A percentile compares a stretch with the other conserved stretches of the same genome.
phyloP scores from a whole-genome alignment of 164 flowering plant species.

The Pachysandra terminalis region DNA sequence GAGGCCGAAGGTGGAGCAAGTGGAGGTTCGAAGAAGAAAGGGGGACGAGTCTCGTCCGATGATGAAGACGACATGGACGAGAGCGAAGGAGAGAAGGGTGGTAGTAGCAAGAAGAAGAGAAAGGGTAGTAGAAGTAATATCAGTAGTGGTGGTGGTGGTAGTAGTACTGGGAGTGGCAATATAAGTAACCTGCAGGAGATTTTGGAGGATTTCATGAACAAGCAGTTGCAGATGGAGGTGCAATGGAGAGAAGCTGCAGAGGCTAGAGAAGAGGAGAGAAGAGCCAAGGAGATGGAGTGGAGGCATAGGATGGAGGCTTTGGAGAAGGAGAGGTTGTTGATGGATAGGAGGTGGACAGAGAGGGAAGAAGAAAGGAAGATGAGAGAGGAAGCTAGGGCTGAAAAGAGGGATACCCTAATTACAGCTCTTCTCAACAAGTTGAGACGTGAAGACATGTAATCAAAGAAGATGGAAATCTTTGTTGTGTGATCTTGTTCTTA shows the following conservation, averaged over 20 bases:
- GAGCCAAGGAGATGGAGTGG: constrained; percentile 58
- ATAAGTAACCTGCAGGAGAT: constrained; percentile 34
- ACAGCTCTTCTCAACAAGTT: constrained; percentile 55
- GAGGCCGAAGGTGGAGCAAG: constrained; percentile 26
- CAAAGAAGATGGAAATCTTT: too few relatives aligned
- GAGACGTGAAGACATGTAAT: constrained; percentile 36
- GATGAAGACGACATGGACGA: constrained; percentile 64
- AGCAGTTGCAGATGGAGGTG: constrained; percentile 54
- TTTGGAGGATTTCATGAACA: constrained; percentile 57
- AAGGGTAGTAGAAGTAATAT: constrained; percentile 25
- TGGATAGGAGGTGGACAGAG: constrained; percentile 65
- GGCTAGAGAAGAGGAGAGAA: constrained; percentile 59
- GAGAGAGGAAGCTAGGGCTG: constrained; percentile 70
- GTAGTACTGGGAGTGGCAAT: constrained; percentile 1
- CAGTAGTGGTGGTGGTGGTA: constrained; percentile 4
- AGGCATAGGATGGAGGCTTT: constrained; percentile 51
- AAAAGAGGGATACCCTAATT: constrained; percentile 61
- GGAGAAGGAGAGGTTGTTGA: constrained; percentile 57
- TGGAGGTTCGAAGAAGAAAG: constrained; percentile 43
- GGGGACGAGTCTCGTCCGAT: constrained; percentile 45
- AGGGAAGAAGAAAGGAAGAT: constrained; percentile 59
- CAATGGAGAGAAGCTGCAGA: constrained; percentile 51
- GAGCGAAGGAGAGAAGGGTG: constrained; percentile 26
- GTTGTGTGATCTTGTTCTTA: neutral
- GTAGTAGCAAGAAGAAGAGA: constrained; percentile 29